Evolutionary conservation across 345 rosid genomes (phyloP).

Genomic region (Brassica incana): DNA sequence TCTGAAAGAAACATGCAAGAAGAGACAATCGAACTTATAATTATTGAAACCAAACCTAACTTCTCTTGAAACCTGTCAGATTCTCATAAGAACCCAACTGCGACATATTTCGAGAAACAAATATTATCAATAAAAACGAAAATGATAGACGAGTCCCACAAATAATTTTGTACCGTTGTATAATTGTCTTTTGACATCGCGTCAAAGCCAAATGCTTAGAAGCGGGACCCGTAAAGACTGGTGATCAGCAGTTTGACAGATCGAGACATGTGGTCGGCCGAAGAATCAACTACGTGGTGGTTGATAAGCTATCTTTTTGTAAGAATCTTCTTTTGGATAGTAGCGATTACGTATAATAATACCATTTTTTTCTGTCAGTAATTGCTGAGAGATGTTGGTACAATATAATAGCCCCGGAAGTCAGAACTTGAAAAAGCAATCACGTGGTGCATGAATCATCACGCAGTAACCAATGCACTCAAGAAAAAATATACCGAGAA

Average conservation of each 20-base stretch:
- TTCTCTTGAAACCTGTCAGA: conserved; percentile 19
- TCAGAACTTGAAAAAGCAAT: conserved; percentile 6
- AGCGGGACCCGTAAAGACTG: conserved; percentile 16
- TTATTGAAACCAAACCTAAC: conserved; percentile 6
- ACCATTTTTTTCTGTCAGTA: neutral
- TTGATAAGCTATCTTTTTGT: conserved; percentile 38
- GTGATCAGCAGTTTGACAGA: conserved; percentile 43
- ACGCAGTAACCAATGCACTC: neutral
- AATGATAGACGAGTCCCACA: neutral
- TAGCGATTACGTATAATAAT: conserved; percentile 24
- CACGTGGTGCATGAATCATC: conserved; percentile 27
- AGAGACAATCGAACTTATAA: neutral
- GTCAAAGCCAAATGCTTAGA: conserved; percentile 23
- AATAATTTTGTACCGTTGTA: conserved; percentile 8
- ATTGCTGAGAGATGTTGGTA: conserved; percentile 12
- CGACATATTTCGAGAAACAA: conserved; percentile 14
- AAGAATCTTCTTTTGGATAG: conserved; percentile 12
- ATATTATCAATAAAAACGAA: neutral
- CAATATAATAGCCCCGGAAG: conserved; percentile 20
- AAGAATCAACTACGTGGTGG: conserved; percentile 38
- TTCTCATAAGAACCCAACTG: conserved; percentile 6
- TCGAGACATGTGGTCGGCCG: conserved; percentile 35
- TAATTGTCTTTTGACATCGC: conserved; percentile 28
- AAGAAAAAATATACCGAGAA: neutral
- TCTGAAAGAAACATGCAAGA: neutral